Base-by-base conservation (phyloP, 1,284 basidiomycete genomes). In the Mycosarcoma mackinlayi region DNA sequence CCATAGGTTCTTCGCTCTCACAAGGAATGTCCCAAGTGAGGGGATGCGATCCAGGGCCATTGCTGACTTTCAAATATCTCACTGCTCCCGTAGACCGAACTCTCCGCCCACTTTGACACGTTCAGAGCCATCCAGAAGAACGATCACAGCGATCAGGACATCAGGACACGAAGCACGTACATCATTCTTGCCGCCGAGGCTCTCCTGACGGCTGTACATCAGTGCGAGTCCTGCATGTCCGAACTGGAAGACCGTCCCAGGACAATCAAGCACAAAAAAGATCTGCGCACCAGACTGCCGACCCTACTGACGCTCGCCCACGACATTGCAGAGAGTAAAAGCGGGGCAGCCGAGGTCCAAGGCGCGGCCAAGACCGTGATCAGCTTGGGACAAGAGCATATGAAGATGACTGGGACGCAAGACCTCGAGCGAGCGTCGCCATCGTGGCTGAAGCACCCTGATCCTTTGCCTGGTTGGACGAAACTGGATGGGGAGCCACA, bases 121-220 rank as follows among this genome's bases (percentile, higher is more conserved):
- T n/a, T n/a, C n/a, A n/a, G n/a, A n/a, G n/a, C n/a, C 24, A 14
- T 41, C 27, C 21, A 16, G 1, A 8, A 24, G 16, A 9, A 6
- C 21, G 31, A 25, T 6, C 24, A 10, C 21, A 34, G 28, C 28
- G 4, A 21, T 10, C 38, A 7, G 9, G n/a, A 1, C 28, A n/a
- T 2, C 4, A 25, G 28, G 9, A 33, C 31, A 1, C n/a, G 19
- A 4, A 10, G 40, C 1, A 48, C 57, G 4, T 66, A 56, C 25
- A 24, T 18, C 1, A 46, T 67, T 19, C 46, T 67, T 1, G 45
- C 54, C 6, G 52, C 42, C 8, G 60, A 69, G n/a, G 66, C 66
- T 3, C 56, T 69, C 8, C 45, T 69, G 6, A 30, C 34, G 3
- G 49, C 49, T 1, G 40, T 60, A 19, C 30, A 61, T 14, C 33